These are phyloP conservation scores for Dinochytrium kinnereticum DNA, from an alignment of 371 early-diverging fungal genomes.

Conservation along the genomic window DNA sequence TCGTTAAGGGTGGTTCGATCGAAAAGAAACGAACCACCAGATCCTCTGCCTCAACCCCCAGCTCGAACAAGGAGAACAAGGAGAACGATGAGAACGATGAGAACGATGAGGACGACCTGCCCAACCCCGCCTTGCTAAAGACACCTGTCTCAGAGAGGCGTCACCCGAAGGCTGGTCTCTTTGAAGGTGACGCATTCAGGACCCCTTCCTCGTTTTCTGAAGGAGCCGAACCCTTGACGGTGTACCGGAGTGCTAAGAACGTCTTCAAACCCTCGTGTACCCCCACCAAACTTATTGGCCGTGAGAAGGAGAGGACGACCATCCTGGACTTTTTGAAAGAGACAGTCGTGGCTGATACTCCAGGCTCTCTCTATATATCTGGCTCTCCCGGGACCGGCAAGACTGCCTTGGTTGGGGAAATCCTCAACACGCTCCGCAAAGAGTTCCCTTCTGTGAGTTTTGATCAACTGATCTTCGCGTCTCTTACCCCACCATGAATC, in stretches of 20 bases:
- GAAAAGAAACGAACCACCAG: background rate
- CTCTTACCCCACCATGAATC: background rate
- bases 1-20: background rate
- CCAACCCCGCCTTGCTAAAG: background rate
- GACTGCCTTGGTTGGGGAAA: conserved; percentile 80
- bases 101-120: background rate
- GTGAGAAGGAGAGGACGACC: conserved; percentile 66
- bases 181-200: background rate
- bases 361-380: conserved; percentile 80
- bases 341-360: conserved; percentile 46
- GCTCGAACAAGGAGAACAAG: background rate
- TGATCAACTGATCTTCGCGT: background rate
- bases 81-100: too few relatives aligned
- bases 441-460: background rate
- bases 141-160: background rate
- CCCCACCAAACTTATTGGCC: conserved; percentile 75
- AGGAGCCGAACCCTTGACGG: background rate
- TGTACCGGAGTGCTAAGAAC: conserved; percentile 62
- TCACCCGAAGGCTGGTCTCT: background rate
- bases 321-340: conserved; percentile 61
- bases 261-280: conserved; percentile 67
- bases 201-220: conserved; percentile 13
- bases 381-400: conserved; percentile 97
- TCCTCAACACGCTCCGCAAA: conserved; percentile 45
- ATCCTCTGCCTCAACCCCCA: background rate